Conservation (phyloP, 2,329 filamentous ascomycete genomes). For the Sclerotiophoma versabilis region DNA sequence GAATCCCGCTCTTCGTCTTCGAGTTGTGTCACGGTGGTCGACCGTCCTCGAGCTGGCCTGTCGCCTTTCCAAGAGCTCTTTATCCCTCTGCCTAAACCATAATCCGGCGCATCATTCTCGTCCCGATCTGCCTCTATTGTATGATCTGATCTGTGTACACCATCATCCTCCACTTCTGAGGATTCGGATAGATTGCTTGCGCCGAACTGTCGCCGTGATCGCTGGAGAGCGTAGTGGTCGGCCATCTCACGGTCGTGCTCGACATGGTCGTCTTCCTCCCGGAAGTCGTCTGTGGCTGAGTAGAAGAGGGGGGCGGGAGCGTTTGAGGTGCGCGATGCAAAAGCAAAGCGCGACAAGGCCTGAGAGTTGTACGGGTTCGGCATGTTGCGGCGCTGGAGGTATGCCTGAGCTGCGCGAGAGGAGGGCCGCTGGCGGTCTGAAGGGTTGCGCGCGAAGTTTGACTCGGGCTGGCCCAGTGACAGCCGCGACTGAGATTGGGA, state of each 20-base stretch:
- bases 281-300: slow-evolving; percentile 86
- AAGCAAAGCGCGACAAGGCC: slow-evolving; percentile 75
- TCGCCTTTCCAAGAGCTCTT: slow-evolving; percentile 65
- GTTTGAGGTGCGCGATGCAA: slow-evolving; percentile 76
- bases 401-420: slow-evolving; percentile 59
- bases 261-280: slow-evolving; percentile 91
- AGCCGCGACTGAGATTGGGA: slow-evolving; percentile 95
- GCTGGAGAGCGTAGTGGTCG: slow-evolving; percentile 91
- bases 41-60: slow-evolving; percentile 52
- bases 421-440: slow-evolving; percentile 53
- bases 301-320: slow-evolving; percentile 94
- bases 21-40: slow-evolving; percentile 41
- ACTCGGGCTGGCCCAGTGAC: slow-evolving; percentile 67
- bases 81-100: slow-evolving; percentile 58
- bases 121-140: slow-evolving; percentile 57
- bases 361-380: slow-evolving; percentile 77
- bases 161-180: slow-evolving; percentile 78
- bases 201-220: slow-evolving; percentile 87
- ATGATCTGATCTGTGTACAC: slow-evolving; percentile 56
- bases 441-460: slow-evolving; percentile 58
- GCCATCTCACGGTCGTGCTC: slow-evolving; percentile 89
- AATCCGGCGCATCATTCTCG: slow-evolving; percentile 49
- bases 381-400: slow-evolving; percentile 61
- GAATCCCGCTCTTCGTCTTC: slow-evolving; percentile 50
- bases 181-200: slow-evolving; percentile 85